phyloP scores from a whole-genome alignment of 2,329 filamentous ascomycete species.

The Uncinocarpus reesii region DNA sequence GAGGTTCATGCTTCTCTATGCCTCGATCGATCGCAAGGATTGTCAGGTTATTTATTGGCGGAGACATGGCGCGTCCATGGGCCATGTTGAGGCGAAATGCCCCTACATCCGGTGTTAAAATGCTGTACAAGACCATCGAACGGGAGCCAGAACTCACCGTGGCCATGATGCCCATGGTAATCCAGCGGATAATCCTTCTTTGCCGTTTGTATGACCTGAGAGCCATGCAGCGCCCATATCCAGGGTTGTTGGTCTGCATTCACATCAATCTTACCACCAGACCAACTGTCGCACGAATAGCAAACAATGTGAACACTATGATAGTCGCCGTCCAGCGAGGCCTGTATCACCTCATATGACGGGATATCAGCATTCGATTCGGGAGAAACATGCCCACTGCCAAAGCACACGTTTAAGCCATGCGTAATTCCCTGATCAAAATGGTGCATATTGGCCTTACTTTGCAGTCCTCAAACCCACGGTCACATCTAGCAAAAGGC shows the following conservation, averaged over 20 bases:
- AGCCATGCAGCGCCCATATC: constrained; percentile 9
- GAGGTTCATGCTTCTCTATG: not conserved
- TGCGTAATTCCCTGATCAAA: not conserved
- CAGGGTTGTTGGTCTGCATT: constrained; percentile 1
- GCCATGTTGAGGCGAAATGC: not conserved
- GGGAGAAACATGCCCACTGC: constrained; percentile 1
- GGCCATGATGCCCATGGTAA: constrained; percentile 8
- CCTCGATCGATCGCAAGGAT: not conserved
- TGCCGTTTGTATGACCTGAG: constrained; percentile 9
- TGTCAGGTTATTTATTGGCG: not conserved
- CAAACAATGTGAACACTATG: constrained; percentile 7
- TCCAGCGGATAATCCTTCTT: not conserved
- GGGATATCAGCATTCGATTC: not conserved
- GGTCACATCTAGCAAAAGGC: not conserved
- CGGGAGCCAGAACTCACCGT: not conserved
- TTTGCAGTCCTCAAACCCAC: constrained; percentile 5
- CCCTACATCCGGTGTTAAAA: not conserved
- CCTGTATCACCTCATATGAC: constrained; percentile 1
- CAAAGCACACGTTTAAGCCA: no score
- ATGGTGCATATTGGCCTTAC: not conserved
- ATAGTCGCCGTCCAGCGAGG: constrained; percentile 1
- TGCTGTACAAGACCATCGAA: not conserved
- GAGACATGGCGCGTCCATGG: not conserved
- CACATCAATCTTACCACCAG: not conserved
- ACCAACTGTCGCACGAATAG: constrained; percentile 5